Base-by-base conservation (phyloP, 1,284 basidiomycete species). In the Ceratobasidium sp. region DNA sequence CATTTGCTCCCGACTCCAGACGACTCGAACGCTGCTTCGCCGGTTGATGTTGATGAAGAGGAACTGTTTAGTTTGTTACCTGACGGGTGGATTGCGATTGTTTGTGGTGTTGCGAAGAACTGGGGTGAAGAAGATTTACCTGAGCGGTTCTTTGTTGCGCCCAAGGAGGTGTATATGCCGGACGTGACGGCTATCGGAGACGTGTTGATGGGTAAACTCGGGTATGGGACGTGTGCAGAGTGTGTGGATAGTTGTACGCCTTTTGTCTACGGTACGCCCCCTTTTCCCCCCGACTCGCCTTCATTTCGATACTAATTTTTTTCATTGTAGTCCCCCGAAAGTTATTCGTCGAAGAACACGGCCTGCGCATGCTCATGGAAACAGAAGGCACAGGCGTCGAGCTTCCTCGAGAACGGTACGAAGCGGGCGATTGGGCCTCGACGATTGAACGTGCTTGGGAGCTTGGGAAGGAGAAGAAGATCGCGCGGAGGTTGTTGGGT, bases 311-410 rank as follows among this genome's bases (percentile, higher is more conserved):
- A 23, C 51, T 28, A 13, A 23, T 44, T 12, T 69, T 18, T 23
- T 13, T 13, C n/a, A 1, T n/a, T 26, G 4, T 81, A 92, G 92
- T 94, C 12, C 91, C 93, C 1, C 88, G 93, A 2, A 93, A 93
- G 0, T 86, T 94, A 44, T 94, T 95, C 81, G 90, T 94, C 66
- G 93, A 94, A 83, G 93, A 95, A 82, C 91, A 93, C 81, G 93
- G 93, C 2, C 86, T 95, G 51, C 89, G 90, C 2, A 85, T 91
- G 13, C 85, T 92, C 33, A 89, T 95, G 49, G 86, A 89, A 55
- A 85, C 85, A 58, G 89, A 90, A 76, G 92, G 92, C 12, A 89
- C 90, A 6, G 92, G 92, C 15, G 86, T 93, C 15, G 92, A 93
- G 83, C 87, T 94, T 56, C 86, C 88, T 20, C 88, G 91, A 18